Base-by-base conservation (phyloP, 2,329 filamentous ascomycete species). In the Colletotrichum lentis region DNA sequence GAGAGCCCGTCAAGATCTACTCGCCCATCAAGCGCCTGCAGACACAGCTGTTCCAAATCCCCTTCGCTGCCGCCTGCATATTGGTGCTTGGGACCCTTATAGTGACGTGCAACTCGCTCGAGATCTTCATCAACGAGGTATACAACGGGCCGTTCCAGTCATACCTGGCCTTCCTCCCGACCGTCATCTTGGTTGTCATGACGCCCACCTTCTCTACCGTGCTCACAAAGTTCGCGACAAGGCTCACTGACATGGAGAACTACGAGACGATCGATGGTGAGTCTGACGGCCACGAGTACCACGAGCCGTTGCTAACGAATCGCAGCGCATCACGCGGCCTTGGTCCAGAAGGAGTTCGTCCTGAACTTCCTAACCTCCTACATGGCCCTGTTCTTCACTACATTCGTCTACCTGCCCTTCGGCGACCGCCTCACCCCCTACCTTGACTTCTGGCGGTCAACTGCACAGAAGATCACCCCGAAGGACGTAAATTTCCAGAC, bases 291-390 rank as follows among this genome's bases (percentile, higher is more conserved):
- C 12, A 12, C 12, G 10, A 49, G 43, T 31, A 1, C 16, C 3
- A 16, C 41, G 43, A 50, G 18, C 22, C 12, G 3, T 20, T 35
- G 16, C 67, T 73, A 67, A 76, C 63, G 69, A 73, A 63, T 74
- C 37, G 24, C 71, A 89, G 90, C 90, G 16, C 91, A 97, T 74
- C 89, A 97, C 69, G 88, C 91, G 22, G 91, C 94, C 1, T 87
- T 97, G 76, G 93, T 96, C 0, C 90, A 92, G 67, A 99, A 99
- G 82, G 91, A 97, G 41, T 98, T 99, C 75, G 89, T 98, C 16
- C 87, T 98, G 75, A 97, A 97, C 82, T 97, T 97, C 80, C 95
- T 98, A 79, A 97, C 94, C 6, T 97, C 94, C 0, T 98, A 97
- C 77, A 88, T 97, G 60, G 92, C 93, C 1, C 90, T 96, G n/a